Conservation (phyloP, 1,284 basidiomycete genomes). For the Marasmius sp. region DNA sequence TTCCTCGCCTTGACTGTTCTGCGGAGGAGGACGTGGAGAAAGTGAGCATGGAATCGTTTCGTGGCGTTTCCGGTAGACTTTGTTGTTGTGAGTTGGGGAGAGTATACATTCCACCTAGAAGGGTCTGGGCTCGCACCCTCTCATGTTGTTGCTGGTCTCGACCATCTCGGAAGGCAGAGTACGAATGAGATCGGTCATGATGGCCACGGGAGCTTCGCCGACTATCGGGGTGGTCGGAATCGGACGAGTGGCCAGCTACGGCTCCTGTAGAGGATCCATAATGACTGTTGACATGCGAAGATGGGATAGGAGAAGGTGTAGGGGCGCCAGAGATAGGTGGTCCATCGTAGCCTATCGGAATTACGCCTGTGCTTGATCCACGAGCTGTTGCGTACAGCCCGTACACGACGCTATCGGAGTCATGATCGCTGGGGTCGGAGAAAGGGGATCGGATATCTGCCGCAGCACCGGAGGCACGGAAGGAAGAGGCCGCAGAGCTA, state of each 20-base stretch:
- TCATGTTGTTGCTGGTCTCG: background rate
- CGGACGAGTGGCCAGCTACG: background rate
- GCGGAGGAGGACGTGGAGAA: background rate
- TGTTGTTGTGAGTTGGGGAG: background rate
- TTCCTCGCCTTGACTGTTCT: background rate
- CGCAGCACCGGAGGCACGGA: background rate
- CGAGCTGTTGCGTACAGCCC: background rate
- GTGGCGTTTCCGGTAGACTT: background rate
- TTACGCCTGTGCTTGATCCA: background rate
- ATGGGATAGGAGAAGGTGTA: slow-evolving; percentile 3
- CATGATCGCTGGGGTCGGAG: background rate
- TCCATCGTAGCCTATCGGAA: background rate
- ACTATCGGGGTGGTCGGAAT: background rate
- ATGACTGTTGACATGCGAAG: background rate
- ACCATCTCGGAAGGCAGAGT: background rate
- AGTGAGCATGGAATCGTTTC: background rate
- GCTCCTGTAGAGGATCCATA: background rate
- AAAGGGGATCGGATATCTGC: background rate
- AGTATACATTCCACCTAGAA: background rate
- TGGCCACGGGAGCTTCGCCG: background rate
- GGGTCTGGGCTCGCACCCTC: background rate
- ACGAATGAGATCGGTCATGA: background rate
- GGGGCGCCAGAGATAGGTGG: background rate
- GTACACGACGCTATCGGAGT: background rate
- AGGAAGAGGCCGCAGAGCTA: background rate